Conservation (phyloP, 192 early-diverging fungal species). For the Rhizoclosmatium sp. region DNA sequence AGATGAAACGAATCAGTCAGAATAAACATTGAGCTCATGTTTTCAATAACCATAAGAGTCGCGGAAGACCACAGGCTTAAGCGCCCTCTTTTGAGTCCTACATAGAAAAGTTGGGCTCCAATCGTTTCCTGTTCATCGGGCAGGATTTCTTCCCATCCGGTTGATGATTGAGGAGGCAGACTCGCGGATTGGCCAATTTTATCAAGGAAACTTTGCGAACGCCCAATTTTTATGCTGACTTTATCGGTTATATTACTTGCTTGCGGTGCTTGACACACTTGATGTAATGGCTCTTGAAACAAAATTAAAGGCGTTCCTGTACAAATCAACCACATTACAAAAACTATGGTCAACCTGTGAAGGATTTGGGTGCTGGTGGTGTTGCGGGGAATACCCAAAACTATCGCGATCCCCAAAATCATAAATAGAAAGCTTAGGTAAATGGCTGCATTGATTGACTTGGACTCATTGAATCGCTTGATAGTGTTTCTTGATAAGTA, state of each 20-base stretch:
- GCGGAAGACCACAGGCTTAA: background rate
- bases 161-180: too few relatives aligned
- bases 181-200: too few relatives aligned
- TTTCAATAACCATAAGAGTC: background rate
- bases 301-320: background rate
- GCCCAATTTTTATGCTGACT: too few relatives aligned
- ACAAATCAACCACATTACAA: background rate
- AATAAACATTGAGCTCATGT: background rate
- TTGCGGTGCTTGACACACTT: too few relatives aligned
- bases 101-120: background rate
- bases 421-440: background rate
- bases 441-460: background rate
- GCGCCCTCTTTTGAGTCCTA: background rate
- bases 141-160: too few relatives aligned
- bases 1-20: background rate
- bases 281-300: background rate
- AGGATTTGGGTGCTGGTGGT: background rate
- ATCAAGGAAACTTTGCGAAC: too few relatives aligned
- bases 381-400: background rate
- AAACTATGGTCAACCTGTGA: background rate
- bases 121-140: too few relatives aligned
- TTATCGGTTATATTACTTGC: too few relatives aligned
- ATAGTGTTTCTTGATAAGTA: background rate
- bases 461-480: constrained; percentile 9
- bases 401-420: background rate